These are phyloP conservation scores for Zalaria obscura DNA, from an alignment of 2,329 filamentous ascomycete genomes.

Conservation along the genomic window DNA sequence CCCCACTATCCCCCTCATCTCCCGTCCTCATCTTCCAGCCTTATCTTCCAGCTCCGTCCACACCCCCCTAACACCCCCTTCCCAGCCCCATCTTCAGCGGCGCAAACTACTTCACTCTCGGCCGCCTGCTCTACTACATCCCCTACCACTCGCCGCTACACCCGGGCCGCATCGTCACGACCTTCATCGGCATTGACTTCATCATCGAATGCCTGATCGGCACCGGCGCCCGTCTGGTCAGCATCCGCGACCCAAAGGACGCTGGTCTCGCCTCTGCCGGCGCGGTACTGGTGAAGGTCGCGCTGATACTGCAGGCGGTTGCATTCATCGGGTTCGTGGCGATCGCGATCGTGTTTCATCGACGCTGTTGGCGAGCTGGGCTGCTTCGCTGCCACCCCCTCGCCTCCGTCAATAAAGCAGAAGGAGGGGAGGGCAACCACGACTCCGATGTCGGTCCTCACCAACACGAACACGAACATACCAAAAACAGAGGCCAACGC, in stretches of 20 bases:
- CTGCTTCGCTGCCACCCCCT: not conserved
- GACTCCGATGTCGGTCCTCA: too few relatives aligned
- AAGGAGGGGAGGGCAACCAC: too few relatives aligned
- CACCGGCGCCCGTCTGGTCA: conserved; percentile 30
- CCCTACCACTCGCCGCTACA: conserved; percentile 43
- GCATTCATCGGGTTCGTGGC: conserved; percentile 33
- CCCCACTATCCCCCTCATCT: too few relatives aligned
- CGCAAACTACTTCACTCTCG: conserved; percentile 46
- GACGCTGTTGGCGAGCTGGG: conserved; percentile 25
- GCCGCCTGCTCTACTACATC: conserved; percentile 43
- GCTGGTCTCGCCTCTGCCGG: not conserved
- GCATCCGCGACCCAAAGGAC: not conserved
- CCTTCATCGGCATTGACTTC: conserved; percentile 37
- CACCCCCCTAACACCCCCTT: too few relatives aligned
- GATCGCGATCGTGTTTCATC: conserved; percentile 31
- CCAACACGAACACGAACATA: too few relatives aligned
- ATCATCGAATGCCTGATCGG: conserved; percentile 35
- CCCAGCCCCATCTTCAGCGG: conserved; percentile 41
- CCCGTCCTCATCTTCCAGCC: too few relatives aligned
- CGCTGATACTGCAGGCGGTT: conserved; percentile 32
- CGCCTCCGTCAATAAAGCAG: too few relatives aligned
- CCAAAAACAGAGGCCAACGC: not conserved
- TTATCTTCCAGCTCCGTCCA: too few relatives aligned
- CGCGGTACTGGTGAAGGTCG: conserved; percentile 24
- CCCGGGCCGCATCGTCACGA: conserved; percentile 41